Percentiles rank a stretch among this genome's conserved stretches.
phyloP scores from a whole-genome alignment of 306 rosid genomes.

The Cucurbita moschata region DNA sequence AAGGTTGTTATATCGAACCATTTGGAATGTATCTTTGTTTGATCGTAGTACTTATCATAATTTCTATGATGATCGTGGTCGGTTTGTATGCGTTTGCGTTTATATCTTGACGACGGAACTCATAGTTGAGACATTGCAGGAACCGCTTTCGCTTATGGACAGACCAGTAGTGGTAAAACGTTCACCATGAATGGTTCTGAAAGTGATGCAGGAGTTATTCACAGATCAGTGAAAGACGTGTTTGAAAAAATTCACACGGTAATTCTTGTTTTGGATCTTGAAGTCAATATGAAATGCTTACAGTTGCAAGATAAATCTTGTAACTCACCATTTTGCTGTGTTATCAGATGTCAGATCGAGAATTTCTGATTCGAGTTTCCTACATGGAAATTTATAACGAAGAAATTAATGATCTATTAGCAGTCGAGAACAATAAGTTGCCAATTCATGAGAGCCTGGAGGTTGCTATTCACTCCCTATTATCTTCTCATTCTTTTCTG shows the following conservation, averaged over 20 bases:
- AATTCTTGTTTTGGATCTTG: background rate
- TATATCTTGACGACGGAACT: conserved; percentile 5
- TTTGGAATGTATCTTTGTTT: background rate
- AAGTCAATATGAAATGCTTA: background rate
- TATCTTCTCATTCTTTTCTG: background rate
- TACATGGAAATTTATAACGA: conserved; percentile 96
- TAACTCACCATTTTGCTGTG: background rate
- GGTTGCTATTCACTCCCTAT: conserved; percentile 25
- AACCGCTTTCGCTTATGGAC: conserved; percentile 97
- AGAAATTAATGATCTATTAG: conserved; percentile 80
- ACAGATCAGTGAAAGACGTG: conserved; percentile 58
- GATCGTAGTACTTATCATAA: background rate
- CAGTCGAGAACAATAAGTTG: conserved; percentile 75
- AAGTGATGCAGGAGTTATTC: conserved; percentile 70
- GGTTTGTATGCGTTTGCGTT: background rate
- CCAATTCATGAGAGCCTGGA: conserved; percentile 95
- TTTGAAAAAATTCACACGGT: conserved; percentile 67
- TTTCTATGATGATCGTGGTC: background rate
- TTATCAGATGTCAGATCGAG: conserved; percentile 54
- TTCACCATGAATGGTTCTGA: conserved; percentile 94
- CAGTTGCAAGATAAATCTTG: conserved; percentile 6
- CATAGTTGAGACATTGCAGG: conserved; percentile 31
- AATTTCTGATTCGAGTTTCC: conserved; percentile 80
- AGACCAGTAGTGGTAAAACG: conserved; percentile 98
- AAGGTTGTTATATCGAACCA: background rate